Base-by-base conservation (phyloP, 441 rosid species). In the Populus hybrid region DNA sequence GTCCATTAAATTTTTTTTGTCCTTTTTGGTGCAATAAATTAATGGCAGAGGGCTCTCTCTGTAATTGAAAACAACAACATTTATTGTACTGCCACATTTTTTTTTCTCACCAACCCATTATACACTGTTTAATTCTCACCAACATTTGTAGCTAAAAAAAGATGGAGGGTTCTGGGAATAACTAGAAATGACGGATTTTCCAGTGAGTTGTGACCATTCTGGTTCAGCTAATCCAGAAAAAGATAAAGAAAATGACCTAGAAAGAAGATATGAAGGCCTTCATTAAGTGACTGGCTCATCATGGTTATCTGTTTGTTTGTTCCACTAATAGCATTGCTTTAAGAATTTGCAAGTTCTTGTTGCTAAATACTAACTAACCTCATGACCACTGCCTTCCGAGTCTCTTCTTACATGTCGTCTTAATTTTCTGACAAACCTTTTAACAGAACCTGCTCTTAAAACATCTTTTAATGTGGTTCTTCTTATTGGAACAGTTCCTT, bases 401-500 rank as follows among this genome's bases (percentile, higher is more conserved):
- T 95, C 98, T 84, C 97, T 88, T 79, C 96, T 89, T 21, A 89
- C 89, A 73, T 77, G 90, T 80, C 89, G 88, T 7, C 84, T 80
- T 10, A 78, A 57, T 90, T 95, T 95, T 82, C 82, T 90, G 76
- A 97, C 99, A 73, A 89, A 95, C 78, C 88, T 86, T 64, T 73
- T 36, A n/a, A 87, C 14, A 32, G 92, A 88, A 74, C 82, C 88
- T 46, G 93, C 97, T 87, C 98, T 84, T 69, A 90, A 30, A 85
- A 95, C 81, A 79, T 94, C 99, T 78, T 89, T 78, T 81, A 85
- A 90, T n/a, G 89, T 86, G 54, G 96, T 92, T 88, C 97, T 88
- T 78, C 98, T 84, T 5, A 95, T 87, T 34, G 99, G 99, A 80
- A 95, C 80, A 59, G 97, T 90, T 63, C 97, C 98, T 77, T 89